Evolutionary conservation across 2,329 filamentous ascomycete genomes (phyloP).

Genomic region (Calonectria pauciramosa): DNA sequence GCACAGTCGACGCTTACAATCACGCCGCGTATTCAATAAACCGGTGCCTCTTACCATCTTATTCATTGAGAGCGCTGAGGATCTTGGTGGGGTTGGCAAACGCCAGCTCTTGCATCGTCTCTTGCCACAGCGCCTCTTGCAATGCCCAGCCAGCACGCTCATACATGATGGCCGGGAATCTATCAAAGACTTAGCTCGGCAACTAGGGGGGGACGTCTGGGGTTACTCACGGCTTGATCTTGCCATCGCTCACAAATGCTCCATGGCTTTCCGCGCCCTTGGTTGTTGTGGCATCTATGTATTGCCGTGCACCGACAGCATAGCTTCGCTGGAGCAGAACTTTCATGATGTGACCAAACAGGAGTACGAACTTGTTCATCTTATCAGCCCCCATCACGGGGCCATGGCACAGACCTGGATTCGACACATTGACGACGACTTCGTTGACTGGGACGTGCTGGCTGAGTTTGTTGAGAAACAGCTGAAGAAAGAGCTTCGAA

Average conservation of each 20-base stretch:
- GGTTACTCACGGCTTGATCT: constrained; percentile 42
- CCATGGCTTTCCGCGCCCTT: constrained; percentile 43
- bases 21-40: too few relatives aligned
- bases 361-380: constrained; percentile 23
- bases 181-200: constrained; percentile 21
- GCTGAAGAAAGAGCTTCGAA: constrained; percentile 51
- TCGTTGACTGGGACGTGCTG: constrained; percentile 55
- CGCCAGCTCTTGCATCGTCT: constrained; percentile 39
- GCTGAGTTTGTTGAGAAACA: constrained; percentile 54
- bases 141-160: constrained; percentile 31
- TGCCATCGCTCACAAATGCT: constrained; percentile 43
- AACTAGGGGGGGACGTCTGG: too few relatives aligned
- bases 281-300: constrained; percentile 39
- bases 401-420: constrained; percentile 60
- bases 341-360: constrained; percentile 29
- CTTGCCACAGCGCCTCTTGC: constrained; percentile 38
- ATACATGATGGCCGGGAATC: constrained; percentile 39
- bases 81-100: constrained; percentile 35
- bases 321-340: constrained; percentile 29
- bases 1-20: too few relatives aligned
- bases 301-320: constrained; percentile 37
- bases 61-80: not conserved
- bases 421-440: constrained; percentile 61
- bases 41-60: too few relatives aligned
- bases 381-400: constrained; percentile 57